A percentile compares a stretch with the other conserved stretches of the same genome.
These are phyloP conservation scores for Entomortierella lignicola DNA, from an alignment of 192 early-diverging fungal species.

Conservation along the genomic window DNA sequence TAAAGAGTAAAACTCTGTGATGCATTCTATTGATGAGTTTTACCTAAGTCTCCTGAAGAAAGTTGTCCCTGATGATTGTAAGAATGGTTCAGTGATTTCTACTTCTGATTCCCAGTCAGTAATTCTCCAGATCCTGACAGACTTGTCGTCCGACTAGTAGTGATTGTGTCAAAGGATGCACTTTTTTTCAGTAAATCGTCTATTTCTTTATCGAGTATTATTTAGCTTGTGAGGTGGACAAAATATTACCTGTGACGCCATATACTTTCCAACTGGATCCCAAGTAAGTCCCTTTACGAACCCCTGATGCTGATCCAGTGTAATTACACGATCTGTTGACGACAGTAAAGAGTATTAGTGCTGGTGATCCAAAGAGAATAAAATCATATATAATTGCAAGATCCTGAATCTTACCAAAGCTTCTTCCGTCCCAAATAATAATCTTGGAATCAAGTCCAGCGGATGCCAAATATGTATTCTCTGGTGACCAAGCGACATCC, in stretches of 20 bases:
- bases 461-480: conserved; percentile 87
- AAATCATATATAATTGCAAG: too few species aligned
- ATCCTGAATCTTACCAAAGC: conserved; percentile 76
- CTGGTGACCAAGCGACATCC: conserved; percentile 93
- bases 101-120: conserved; percentile 89
- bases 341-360: too few species aligned
- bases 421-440: conserved; percentile 86
- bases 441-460: conserved; percentile 88
- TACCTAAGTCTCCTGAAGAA: conserved; percentile 90
- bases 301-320: conserved; percentile 76
- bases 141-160: conserved; percentile 90
- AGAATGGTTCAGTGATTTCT: conserved; percentile 78
- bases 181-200: neutral
- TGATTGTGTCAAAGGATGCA: too few species aligned
- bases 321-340: conserved; percentile 67
- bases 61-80: conserved; percentile 83
- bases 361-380: conserved; percentile 5
- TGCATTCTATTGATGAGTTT: neutral
- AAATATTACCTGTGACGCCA: conserved; percentile 83
- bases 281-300: conserved; percentile 98
- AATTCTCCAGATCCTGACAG: conserved; percentile 86
- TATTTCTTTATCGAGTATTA: too few species aligned
- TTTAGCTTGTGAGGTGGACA: neutral
- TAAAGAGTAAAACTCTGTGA: too few species aligned
- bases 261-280: conserved; percentile 94